These are phyloP conservation scores for Mortierella sp. DNA, from an alignment of 371 early-diverging fungal genomes.

Conservation along the genomic window DNA sequence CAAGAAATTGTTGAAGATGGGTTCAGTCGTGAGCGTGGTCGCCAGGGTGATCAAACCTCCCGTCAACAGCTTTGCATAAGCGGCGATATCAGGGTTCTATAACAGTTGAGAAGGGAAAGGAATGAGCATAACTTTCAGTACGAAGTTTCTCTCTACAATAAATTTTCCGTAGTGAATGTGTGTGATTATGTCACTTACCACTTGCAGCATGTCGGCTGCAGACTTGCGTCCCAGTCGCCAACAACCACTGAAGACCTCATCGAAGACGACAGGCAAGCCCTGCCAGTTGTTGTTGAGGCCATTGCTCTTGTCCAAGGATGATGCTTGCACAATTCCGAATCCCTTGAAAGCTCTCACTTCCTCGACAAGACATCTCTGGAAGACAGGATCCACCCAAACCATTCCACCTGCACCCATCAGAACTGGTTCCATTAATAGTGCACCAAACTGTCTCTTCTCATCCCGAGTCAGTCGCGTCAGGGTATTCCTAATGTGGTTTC, in stretches of 20 bases:
- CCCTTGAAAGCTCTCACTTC: constrained; percentile 60
- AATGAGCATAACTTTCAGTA: too few species aligned
- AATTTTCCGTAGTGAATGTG: too few species aligned
- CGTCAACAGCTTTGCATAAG: constrained; percentile 85
- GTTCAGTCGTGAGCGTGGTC: constrained; percentile 74
- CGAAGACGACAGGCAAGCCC: constrained; percentile 81
- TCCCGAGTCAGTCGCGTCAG: constrained; percentile 57
- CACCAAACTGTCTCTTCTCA: constrained; percentile 73
- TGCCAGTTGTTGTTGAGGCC: constrained; percentile 58
- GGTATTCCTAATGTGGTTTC: constrained; percentile 59
- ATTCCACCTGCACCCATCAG: constrained; percentile 89
- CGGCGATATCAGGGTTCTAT: constrained; percentile 79
- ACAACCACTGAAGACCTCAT: constrained; percentile 89
- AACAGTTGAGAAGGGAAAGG: constrained; percentile 1
- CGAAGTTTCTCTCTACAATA: too few species aligned
- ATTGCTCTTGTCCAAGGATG: constrained; percentile 40
- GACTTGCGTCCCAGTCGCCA: constrained; percentile 76
- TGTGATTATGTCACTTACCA: too few species aligned
- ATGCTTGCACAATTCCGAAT: constrained; percentile 58
- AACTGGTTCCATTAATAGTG: constrained; percentile 83
- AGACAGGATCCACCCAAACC: constrained; percentile 86
- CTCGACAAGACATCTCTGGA: constrained; percentile 75
- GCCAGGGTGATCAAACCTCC: constrained; percentile 82
- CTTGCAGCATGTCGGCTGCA: constrained; percentile 74
- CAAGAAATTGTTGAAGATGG: constrained; percentile 75